Conservation (phyloP, 768 basidiomycete genomes). For the Amanita rubescens region DNA sequence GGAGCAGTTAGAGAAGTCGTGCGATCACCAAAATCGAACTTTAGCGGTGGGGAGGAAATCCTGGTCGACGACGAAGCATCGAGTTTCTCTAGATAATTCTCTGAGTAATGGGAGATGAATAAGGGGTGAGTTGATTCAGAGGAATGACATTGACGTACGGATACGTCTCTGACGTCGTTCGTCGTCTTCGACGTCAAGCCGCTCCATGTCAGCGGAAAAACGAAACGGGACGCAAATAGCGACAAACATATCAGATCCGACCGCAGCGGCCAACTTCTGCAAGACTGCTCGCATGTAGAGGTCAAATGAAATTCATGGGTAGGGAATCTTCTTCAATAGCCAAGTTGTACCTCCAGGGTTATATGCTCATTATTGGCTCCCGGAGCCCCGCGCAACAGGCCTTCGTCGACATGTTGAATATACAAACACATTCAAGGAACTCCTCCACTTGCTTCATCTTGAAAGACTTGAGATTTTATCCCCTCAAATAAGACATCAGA, state of each 20-base stretch:
- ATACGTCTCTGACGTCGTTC: conserved; percentile 7
- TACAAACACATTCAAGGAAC: no score
- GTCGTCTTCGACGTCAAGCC: conserved; percentile 10
- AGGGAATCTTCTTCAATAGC: no score
- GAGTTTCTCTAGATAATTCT: conserved; percentile 33
- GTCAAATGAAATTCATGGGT: no score
- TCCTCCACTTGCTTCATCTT: no score
- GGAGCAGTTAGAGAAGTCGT: conserved; percentile 31
- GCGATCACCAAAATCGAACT: conserved; percentile 32
- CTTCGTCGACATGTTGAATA: no score
- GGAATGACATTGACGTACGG: neutral
- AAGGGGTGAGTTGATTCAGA: neutral
- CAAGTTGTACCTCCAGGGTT: no score
- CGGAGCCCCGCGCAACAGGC: no score
- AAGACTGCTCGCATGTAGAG: no score
- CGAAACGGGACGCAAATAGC: neutral
- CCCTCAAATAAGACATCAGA: no score
- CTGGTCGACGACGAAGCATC: conserved; percentile 19
- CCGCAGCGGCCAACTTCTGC: neutral
- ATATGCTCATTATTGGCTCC: no score
- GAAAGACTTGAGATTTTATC: no score
- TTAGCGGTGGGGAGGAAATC: conserved; percentile 13
- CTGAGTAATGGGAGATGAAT: conserved; percentile 18
- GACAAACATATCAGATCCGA: neutral
- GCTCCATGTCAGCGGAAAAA: conserved; percentile 1